A percentile compares a stretch with the other conserved stretches of the same genome.
Evolutionary conservation across 768 basidiomycete species (phyloP).

Genomic region (Mycena galopus): DNA sequence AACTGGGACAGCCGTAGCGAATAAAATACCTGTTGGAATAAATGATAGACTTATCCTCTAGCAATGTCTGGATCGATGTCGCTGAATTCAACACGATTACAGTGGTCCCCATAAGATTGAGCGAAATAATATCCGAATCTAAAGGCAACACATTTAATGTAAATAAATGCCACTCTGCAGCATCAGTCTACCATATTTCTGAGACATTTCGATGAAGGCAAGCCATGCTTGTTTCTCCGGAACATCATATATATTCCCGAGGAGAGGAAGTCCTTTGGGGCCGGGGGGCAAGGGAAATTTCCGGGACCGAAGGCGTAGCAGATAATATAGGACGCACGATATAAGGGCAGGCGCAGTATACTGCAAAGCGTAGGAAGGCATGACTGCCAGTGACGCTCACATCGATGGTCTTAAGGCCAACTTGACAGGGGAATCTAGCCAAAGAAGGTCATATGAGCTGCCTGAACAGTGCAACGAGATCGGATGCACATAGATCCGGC

Average conservation of each 20-base stretch:
- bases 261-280: background rate
- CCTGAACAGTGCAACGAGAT: background rate
- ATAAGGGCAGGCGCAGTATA: background rate
- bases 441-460: background rate
- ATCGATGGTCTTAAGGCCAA: background rate
- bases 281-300: background rate
- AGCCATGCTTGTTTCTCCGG: background rate
- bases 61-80: background rate
- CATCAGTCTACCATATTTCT: background rate
- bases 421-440: background rate
- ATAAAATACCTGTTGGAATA: background rate
- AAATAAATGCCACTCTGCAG: background rate
- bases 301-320: background rate
- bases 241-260: constrained; percentile 1
- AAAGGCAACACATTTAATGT: background rate
- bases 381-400: background rate
- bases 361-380: background rate
- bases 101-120: background rate
- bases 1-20: background rate
- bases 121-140: constrained; percentile 5
- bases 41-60: constrained; percentile 1
- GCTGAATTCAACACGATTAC: background rate
- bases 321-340: background rate
- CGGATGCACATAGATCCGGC: background rate
- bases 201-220: background rate